Conservation (phyloP, 2,329 filamentous ascomycete genomes). For the Talaromyces piceae region DNA sequence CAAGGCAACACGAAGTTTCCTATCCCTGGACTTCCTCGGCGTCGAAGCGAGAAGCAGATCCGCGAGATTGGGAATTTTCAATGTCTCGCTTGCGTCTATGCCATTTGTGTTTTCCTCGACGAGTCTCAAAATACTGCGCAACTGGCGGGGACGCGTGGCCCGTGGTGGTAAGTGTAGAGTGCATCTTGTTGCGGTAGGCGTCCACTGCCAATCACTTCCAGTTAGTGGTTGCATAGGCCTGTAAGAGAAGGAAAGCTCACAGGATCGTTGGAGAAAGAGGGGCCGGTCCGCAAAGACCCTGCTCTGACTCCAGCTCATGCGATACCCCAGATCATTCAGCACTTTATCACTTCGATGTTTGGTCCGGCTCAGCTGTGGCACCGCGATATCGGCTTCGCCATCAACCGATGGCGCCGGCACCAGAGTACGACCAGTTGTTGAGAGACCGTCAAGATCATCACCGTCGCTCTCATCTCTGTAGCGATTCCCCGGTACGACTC, state of each 20-base stretch:
- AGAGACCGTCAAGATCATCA: slow-evolving; percentile 23
- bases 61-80: slow-evolving; percentile 8
- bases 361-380: slow-evolving; percentile 64
- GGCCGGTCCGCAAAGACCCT: slow-evolving; percentile 80
- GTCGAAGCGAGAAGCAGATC: slow-evolving; percentile 24
- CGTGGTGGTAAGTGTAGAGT: slow-evolving; percentile 68
- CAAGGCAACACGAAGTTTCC: slow-evolving; percentile 5
- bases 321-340: slow-evolving; percentile 85
- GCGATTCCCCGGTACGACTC: slow-evolving; percentile 58
- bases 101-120: slow-evolving; percentile 75
- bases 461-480: slow-evolving; percentile 52
- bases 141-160: slow-evolving; percentile 67
- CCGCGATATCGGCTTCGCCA: slow-evolving; percentile 66
- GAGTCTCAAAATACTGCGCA: slow-evolving; percentile 81
- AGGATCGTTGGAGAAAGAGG: slow-evolving; percentile 80
- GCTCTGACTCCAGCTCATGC: slow-evolving; percentile 95
- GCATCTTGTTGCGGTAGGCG: slow-evolving; percentile 87
- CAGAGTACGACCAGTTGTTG: slow-evolving; percentile 38
- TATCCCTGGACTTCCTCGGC: slow-evolving; percentile 31
- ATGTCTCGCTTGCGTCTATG: slow-evolving; percentile 39
- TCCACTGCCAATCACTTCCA: slow-evolving; percentile 62
- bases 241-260: slow-evolving; percentile 48
- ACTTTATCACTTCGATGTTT: slow-evolving; percentile 76
- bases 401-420: slow-evolving; percentile 58
- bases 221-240: slow-evolving; percentile 3